Conservation (phyloP, 1,284 basidiomycete genomes). For the Tausonia pullulans region DNA sequence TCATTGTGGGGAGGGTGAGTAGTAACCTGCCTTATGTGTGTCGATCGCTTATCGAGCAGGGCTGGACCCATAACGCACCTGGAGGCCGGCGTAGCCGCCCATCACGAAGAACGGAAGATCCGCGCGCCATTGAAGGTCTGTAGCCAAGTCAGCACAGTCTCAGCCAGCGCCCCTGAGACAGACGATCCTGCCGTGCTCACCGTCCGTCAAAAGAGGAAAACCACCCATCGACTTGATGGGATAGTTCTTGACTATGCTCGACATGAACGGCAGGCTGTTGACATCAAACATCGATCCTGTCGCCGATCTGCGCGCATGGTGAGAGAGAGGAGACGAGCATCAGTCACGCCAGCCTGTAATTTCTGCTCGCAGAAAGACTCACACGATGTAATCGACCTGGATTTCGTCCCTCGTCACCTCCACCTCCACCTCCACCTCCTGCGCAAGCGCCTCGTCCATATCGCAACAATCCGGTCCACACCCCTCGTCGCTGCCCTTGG, state of each 20-base stretch:
- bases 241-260: not conserved
- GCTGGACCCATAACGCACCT: not conserved
- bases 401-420: not conserved
- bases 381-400: conserved; percentile 8
- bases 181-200: not conserved
- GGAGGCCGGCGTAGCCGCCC: conserved; percentile 7
- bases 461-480: not conserved
- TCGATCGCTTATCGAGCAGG: too few species aligned
- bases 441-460: not conserved
- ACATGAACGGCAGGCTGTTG: conserved; percentile 5
- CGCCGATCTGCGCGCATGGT: not conserved
- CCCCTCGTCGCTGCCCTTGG: not conserved
- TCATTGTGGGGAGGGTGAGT: too few species aligned
- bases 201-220: conserved; percentile 2
- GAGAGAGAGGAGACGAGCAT: not conserved
- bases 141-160: not conserved
- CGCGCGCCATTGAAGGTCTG: conserved; percentile 1
- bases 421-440: not conserved
- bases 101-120: conserved; percentile 4
- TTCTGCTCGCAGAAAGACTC: not conserved
- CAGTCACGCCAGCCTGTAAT: not conserved
- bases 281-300: conserved; percentile 8
- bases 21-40: not conserved
- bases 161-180: not conserved
- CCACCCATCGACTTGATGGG: conserved; percentile 2